Conservation (phyloP, 78 protist species). For the Corallochytrium limacisporum region DNA sequence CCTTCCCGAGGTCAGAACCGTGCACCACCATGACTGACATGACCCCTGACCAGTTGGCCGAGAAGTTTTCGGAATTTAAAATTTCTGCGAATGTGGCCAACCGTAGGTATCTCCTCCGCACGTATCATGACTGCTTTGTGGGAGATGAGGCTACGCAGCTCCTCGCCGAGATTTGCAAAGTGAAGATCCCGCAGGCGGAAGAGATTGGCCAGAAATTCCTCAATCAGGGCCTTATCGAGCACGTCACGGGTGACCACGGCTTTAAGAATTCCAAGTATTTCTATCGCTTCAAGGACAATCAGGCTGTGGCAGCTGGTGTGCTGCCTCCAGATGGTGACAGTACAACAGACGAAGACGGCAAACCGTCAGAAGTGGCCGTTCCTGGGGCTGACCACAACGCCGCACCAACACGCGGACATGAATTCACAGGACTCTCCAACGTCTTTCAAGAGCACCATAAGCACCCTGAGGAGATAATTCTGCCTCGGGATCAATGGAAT, state of each 20-base stretch:
- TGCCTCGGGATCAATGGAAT: conserved; percentile 12
- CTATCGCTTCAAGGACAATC: conserved; percentile 11
- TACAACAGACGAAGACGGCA: not conserved
- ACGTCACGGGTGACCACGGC: conserved; percentile 15
- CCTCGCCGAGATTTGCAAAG: not conserved
- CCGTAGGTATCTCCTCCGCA: not conserved
- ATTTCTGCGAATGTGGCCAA: not conserved
- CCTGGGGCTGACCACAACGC: not conserved
- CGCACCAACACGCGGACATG: not conserved
- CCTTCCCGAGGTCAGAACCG: no score
- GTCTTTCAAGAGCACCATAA: not conserved
- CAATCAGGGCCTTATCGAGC: not conserved
- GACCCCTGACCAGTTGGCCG: no score
- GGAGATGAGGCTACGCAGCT: conserved; percentile 11
- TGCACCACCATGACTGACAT: no score
- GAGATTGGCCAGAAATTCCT: not conserved
- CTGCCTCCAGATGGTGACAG: not conserved
- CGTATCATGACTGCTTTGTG: conserved; percentile 20
- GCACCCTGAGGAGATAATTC: no score
- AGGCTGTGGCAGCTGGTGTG: not conserved
- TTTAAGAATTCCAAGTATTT: not conserved
- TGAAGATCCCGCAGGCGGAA: not conserved
- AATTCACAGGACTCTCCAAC: not conserved
- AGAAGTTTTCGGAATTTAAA: not conserved
- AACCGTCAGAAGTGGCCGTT: not conserved